Base-by-base conservation (phyloP, 176 grass and related monocot species). In the Pontederia paniculata region DNA sequence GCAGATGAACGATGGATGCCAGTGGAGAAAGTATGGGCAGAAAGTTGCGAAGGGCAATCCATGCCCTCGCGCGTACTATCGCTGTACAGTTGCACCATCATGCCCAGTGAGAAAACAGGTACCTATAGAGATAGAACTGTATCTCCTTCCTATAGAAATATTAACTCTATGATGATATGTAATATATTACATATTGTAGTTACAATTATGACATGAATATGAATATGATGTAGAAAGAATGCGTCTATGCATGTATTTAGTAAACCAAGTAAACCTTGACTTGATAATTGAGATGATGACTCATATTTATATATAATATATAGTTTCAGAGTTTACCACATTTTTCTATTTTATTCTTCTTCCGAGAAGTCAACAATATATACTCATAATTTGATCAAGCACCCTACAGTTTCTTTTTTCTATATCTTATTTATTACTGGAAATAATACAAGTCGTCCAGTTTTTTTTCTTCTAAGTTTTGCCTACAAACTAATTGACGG, bases 21-120 rank as follows among this genome's bases (percentile, higher is more conserved):
- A 96, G 23, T 96, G 90, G 90, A 96, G 90, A 20, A 96, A 96
- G 67, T 96, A 96, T 23, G 90, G 90, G 9, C 90, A 96, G 52
- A 96, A 96, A 60, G 76, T 79, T 66, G 52, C 90, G 0, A 96
- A 96, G 73, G 90, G 85, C 25, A 96, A 96, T 73, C 85, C 90
- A 0, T 96, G 85, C 44, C 90, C 90, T 0, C 76, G 90, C 3
- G 85, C 90, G 9, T 96, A 96, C 67, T 96, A 96, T 62, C 79
- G 90, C 11, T 96, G 90, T 74, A 96, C 90, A 16, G 82, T 87
- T 37, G 71, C 74, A 45, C 48, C 67, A 28, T 76, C 70, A 50
- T 96, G 90, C 63, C 90, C 85, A 2, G 90, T 96, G 25, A 78
- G 85, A 44, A 96, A 96, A 52, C 90, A 96, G 90, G 90, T 95